A percentile compares a stretch with the other conserved stretches of the same genome.
Conservation (phyloP, 208 protist species). For the Borovskyia barvae region DNA sequence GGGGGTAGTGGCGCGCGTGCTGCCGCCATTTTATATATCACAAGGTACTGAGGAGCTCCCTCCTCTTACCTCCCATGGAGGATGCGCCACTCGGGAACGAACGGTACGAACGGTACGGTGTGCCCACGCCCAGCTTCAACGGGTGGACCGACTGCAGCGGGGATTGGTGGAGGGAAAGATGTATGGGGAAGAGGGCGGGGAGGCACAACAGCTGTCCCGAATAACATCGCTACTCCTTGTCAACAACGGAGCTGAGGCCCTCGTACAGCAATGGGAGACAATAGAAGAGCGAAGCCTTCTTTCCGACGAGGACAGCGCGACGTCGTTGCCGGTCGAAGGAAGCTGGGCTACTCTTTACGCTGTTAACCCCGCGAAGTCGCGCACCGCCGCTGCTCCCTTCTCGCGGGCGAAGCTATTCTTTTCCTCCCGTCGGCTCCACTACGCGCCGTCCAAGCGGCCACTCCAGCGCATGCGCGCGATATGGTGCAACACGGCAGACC, state of each 20-base stretch:
- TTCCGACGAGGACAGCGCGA: constrained; percentile 12
- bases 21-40: constrained; percentile 71
- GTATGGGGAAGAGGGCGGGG: not conserved
- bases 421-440: constrained; percentile 48
- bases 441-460: constrained; percentile 22
- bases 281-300: constrained; percentile 21
- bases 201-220: constrained; percentile 25
- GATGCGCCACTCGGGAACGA: constrained; percentile 2
- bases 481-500: constrained; percentile 6
- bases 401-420: constrained; percentile 64
- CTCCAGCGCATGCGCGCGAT: constrained; percentile 20
- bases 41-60: constrained; percentile 1
- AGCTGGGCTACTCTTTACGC: constrained; percentile 52
- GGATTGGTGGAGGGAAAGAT: not conserved
- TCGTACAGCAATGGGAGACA: constrained; percentile 76
- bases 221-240: constrained; percentile 57
- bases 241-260: constrained; percentile 43
- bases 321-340: constrained; percentile 51
- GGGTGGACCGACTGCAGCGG: constrained; percentile 17
- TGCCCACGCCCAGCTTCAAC: constrained; percentile 42
- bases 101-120: constrained; percentile 34
- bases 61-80: constrained; percentile 2
- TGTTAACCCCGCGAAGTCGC: constrained; percentile 53
- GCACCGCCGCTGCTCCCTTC: constrained; percentile 59
- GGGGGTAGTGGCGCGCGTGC: constrained; percentile 62